Conservation (phyloP, 495 filamentous ascomycete genomes). For the Neurospora sp. region DNA sequence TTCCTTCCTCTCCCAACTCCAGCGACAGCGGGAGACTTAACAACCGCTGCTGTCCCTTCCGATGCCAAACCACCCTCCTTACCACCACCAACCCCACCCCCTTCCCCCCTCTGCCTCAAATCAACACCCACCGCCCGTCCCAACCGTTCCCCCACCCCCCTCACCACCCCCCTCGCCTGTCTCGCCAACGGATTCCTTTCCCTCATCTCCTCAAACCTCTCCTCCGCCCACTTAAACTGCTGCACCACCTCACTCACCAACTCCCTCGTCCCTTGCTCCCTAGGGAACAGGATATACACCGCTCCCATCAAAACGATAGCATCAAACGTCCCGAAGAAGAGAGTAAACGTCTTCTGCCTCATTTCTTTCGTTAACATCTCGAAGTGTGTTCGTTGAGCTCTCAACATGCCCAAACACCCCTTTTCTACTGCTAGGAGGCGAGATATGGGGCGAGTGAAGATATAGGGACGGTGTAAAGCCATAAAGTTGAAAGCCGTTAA, state of each 20-base stretch:
- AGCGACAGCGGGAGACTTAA: not conserved
- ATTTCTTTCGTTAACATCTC: conserved; percentile 1
- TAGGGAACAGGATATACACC: conserved; percentile 45
- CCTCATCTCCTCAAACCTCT: conserved; percentile 42
- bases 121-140: not conserved
- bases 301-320: conserved; percentile 51
- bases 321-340: conserved; percentile 53
- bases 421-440: conserved; percentile 40
- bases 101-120: not conserved
- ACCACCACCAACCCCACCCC: not conserved
- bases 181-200: conserved; percentile 41
- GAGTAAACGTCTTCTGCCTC: not conserved
- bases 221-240: conserved; percentile 43
- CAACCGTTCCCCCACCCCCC: conserved; percentile 35
- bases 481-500: conserved; percentile 44
- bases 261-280: conserved; percentile 28
- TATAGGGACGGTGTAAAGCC: conserved; percentile 52
- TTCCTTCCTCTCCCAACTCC: not conserved
- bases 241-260: conserved; percentile 33
- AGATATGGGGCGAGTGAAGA: conserved; percentile 45
- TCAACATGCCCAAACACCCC: conserved; percentile 45
- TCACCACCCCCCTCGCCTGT: conserved; percentile 41
- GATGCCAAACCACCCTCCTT: conserved; percentile 27
- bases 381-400: conserved; percentile 43
- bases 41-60: not conserved